Percentiles rank a stretch among this genome's conserved stretches.
phyloP scores from a whole-genome alignment of 177 flowering plant genomes.

The Vitis hybrid region DNA sequence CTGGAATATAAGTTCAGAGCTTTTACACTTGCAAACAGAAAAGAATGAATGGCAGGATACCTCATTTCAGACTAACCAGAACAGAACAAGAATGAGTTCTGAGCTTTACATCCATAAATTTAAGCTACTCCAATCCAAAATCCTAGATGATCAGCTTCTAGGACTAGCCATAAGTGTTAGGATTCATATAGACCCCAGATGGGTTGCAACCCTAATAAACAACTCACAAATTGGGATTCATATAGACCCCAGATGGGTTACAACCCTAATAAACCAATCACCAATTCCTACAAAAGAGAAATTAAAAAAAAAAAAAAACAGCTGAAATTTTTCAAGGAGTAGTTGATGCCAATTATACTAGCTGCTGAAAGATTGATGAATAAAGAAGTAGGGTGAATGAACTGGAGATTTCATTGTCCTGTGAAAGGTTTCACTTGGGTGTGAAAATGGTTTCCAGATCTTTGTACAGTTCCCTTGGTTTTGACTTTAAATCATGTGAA shows the following conservation, averaged over 20 bases:
- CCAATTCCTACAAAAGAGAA: background rate
- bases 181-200: background rate
- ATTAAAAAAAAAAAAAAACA: background rate
- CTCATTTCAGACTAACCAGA: too few species aligned
- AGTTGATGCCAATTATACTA: background rate
- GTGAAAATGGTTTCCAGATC: conserved; percentile 91
- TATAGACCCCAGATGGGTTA: background rate
- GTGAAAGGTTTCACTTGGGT: conserved; percentile 38
- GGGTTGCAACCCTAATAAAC: background rate
- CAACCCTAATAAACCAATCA: background rate
- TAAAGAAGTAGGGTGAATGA: too few species aligned
- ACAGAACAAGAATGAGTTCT: background rate
- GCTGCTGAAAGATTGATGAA: background rate
- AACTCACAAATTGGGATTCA: background rate
- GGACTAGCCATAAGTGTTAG: background rate
- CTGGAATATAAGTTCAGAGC: too few species aligned
- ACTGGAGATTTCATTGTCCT: background rate
- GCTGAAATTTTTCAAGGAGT: background rate
- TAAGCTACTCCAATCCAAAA: background rate
- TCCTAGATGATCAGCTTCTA: background rate
- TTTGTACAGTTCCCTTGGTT: conserved; percentile 50
- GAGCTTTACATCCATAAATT: background rate
- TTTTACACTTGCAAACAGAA: too few species aligned
- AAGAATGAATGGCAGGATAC: too few species aligned
- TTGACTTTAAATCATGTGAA: conserved; percentile 56